phyloP scores from a whole-genome alignment of 2,329 filamentous ascomycete genomes.

The Orbilia quercus region DNA sequence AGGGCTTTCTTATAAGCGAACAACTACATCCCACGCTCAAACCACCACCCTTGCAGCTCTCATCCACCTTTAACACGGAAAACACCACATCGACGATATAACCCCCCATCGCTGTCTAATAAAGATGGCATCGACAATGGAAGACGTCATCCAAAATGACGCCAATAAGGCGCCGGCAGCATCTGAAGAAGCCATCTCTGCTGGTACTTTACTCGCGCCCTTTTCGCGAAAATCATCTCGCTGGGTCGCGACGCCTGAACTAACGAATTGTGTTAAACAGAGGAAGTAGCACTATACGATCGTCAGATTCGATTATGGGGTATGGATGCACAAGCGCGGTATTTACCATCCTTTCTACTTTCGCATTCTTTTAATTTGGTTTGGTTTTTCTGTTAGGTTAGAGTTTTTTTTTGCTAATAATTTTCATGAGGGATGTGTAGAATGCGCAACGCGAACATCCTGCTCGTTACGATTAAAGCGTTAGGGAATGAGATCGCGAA shows the following conservation, averaged over 20 bases:
- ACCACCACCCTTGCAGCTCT: conserved; percentile 1
- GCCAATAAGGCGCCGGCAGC: conserved; percentile 67
- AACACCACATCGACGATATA: not conserved
- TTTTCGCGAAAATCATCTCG: conserved; percentile 10
- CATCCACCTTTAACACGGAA: not conserved
- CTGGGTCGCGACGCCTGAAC: not conserved
- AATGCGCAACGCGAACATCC: conserved; percentile 87
- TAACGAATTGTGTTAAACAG: conserved; percentile 64
- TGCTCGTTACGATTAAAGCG: conserved; percentile 87
- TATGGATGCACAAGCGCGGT: conserved; percentile 87
- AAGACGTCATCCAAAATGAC: conserved; percentile 59
- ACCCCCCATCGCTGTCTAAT: not conserved
- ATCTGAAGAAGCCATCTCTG: conserved; percentile 64
- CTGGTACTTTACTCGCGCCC: conserved; percentile 58
- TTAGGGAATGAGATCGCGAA: conserved; percentile 96
- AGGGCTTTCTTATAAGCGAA: conserved; percentile 19
- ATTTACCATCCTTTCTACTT: too few relatives aligned
- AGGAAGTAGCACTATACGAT: conserved; percentile 97
- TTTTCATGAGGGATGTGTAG: conserved; percentile 63
- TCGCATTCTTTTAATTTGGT: not conserved
- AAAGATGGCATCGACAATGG: conserved; percentile 35
- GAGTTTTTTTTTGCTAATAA: conserved; percentile 1
- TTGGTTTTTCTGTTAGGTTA: not conserved
- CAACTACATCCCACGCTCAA: not conserved
- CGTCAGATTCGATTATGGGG: conserved; percentile 98